Conservation (phyloP, 352 stramenopile species). For the Phytophthora tentaculata region DNA sequence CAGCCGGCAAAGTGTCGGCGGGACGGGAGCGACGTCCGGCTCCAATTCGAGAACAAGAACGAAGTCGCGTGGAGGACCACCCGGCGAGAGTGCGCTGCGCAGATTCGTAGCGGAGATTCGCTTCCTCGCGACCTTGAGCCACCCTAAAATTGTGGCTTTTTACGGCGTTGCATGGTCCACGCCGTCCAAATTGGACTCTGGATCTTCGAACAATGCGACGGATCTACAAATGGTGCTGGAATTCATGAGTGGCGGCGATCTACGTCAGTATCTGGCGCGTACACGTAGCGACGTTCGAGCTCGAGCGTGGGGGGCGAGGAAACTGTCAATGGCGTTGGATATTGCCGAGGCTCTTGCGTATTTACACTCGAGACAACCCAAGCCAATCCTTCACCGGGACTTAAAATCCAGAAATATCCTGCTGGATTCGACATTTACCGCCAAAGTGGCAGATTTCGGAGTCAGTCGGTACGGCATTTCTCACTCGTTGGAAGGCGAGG, state of each 20-base stretch:
- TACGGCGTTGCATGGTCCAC: slow-evolving; percentile 74
- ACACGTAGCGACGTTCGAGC: slow-evolving; percentile 40
- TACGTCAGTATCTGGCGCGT: slow-evolving; percentile 53
- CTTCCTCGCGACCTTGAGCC: slow-evolving; percentile 60
- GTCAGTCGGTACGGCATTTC: slow-evolving; percentile 53
- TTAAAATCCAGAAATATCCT: slow-evolving; percentile 78
- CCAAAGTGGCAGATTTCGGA: slow-evolving; percentile 79
- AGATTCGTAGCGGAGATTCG: slow-evolving; percentile 77
- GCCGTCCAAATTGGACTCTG: slow-evolving; percentile 17
- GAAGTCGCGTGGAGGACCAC: slow-evolving; percentile 28
- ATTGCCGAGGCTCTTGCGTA: slow-evolving; percentile 71
- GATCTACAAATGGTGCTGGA: slow-evolving; percentile 77
- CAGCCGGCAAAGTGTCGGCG: slow-evolving; percentile 22
- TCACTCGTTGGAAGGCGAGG: slow-evolving; percentile 28
- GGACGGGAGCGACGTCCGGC: slow-evolving; percentile 11
- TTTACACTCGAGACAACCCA: slow-evolving; percentile 56
- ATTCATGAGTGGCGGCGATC: slow-evolving; percentile 74
- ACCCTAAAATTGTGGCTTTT: slow-evolving; percentile 84
- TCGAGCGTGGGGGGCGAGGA: slow-evolving; percentile 51
- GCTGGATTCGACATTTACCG: slow-evolving; percentile 55
- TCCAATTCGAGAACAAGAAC: slow-evolving; percentile 26
- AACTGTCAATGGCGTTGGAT: slow-evolving; percentile 67
- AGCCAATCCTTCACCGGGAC: slow-evolving; percentile 71
- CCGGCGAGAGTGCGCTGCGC: slow-evolving; percentile 17
- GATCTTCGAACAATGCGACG: slow-evolving; percentile 26